phyloP scores from a whole-genome alignment of 1,284 basidiomycete genomes.

The Porogramme epimiltina region DNA sequence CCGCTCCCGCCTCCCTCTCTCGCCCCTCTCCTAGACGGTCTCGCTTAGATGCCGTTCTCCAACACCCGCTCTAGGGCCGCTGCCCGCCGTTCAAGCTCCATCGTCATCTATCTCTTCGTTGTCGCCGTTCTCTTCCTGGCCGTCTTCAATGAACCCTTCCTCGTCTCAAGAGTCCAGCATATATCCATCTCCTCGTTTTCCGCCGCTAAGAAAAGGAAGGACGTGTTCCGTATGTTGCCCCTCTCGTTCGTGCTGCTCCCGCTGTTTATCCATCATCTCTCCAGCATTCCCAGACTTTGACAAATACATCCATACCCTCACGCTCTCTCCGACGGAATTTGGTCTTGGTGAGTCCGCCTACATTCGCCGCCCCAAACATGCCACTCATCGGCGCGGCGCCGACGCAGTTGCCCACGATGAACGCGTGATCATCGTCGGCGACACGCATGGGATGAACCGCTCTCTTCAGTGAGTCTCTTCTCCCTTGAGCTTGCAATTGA shows the following conservation, averaged over 20 bases:
- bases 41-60: background rate
- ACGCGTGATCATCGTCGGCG: constrained; percentile 77
- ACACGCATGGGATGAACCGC: constrained; percentile 80
- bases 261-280: background rate
- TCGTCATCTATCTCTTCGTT: constrained; percentile 42
- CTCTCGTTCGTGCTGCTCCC: background rate
- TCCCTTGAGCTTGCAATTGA: background rate
- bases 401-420: constrained; percentile 48
- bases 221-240: constrained; percentile 15
- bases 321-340: constrained; percentile 48
- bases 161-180: constrained; percentile 13
- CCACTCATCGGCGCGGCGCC: background rate
- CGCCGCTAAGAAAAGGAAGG: constrained; percentile 18
- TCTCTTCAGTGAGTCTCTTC: constrained; percentile 61
- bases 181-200: constrained; percentile 10
- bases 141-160: constrained; percentile 28
- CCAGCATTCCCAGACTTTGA: constrained; percentile 58
- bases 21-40: too few species aligned
- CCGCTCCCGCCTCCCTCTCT: background rate
- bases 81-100: constrained; percentile 15
- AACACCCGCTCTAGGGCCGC: constrained; percentile 4
- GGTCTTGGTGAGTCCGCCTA: constrained; percentile 45
- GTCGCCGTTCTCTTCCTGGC: constrained; percentile 42
- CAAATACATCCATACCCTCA: constrained; percentile 43
- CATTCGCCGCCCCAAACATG: background rate